Base-by-base conservation (phyloP, 345 rosid genomes). In the Lepidium didymum region DNA sequence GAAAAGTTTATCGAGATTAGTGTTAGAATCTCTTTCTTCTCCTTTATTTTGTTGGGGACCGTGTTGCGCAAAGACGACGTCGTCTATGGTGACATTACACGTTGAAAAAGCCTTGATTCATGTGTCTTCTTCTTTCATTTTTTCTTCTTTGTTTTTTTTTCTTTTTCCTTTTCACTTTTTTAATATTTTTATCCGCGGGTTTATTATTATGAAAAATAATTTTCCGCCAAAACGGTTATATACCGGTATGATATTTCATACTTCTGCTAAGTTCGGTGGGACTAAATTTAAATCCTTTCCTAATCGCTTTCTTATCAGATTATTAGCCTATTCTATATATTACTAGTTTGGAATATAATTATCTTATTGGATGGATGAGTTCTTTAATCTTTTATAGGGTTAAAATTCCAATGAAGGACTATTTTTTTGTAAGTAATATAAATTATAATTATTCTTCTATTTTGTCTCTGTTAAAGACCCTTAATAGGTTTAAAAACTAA, bases 41-140 rank as follows among this genome's bases (percentile, higher is more conserved):
- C 10, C n/a, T 50, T 54, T 37, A 23, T 35, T 40, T 56, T 10
- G 38, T 64, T 73, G 67, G 61, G 71, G 72, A 34, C 51, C 49
- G 59, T 72, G 70, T 46, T n/a, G 31, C 60, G 60, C 23, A 34
- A 56, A 65, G 14, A 65, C 67, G 67, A 49, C 77, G 72, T 58
- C 67, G 77, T 73, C 7, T 40, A 3, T 4, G 51, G 27, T 33
- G 19, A 56, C 59, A 72, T 7, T 33, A 41, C 72, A 73, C 77
- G 67, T 73, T 67, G 47, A 44, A 49, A 73, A 73, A 66, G 67
- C 72, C 56, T 66, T 56, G 67, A 50, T 66, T 58, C 46, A 56
- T 58, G 72, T 62, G 41, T 62, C 44, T 1, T 58, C 49, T 56
- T 71, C n/a, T n/a, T n/a, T n/a, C n/a, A n/a, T 35, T 13, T 52